phyloP scores from a whole-genome alignment of 2,329 filamentous ascomycete species.

The Colletotrichum euphorbiae region DNA sequence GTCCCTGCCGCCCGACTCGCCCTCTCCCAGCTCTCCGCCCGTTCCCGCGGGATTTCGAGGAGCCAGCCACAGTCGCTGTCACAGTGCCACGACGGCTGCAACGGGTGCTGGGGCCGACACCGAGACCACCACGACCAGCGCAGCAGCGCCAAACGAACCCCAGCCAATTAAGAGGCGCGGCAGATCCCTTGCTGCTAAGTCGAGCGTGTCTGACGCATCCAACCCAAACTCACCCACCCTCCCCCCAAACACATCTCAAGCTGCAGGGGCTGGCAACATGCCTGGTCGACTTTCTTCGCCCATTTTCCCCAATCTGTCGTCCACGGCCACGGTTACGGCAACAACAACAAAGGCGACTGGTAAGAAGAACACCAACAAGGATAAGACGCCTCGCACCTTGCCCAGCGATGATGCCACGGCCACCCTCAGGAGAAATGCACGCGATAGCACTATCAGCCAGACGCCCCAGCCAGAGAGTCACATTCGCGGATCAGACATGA shows the following conservation, averaged over 20 bases:
- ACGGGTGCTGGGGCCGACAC: constrained; percentile 40
- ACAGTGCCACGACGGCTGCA: constrained; percentile 40
- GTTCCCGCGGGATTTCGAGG: constrained; percentile 35
- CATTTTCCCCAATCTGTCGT: constrained; percentile 48
- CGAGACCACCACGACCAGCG: constrained; percentile 35
- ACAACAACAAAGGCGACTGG: constrained; percentile 33
- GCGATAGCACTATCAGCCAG: constrained; percentile 53
- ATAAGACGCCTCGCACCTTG: constrained; percentile 40
- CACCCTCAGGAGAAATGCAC: constrained; percentile 52
- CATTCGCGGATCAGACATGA: constrained; percentile 46
- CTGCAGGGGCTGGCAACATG: constrained; percentile 51
- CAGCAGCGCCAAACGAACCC: constrained; percentile 42
- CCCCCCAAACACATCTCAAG: constrained; percentile 43
- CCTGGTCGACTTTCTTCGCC: constrained; percentile 52
- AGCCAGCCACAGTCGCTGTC: constrained; percentile 40
- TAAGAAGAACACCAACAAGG: constrained; percentile 44
- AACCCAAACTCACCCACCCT: constrained; percentile 49
- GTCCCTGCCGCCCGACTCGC: constrained; percentile 49
- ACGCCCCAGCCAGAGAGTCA: constrained; percentile 52
- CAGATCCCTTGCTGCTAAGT: constrained; percentile 54
- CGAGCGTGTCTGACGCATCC: constrained; percentile 52
- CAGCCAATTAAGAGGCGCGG: constrained; percentile 55
- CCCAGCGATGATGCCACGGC: constrained; percentile 47
- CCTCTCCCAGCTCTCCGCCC: constrained; percentile 47
- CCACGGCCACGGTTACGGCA: constrained; percentile 18